phyloP scores from a whole-genome alignment of 176 grass and related monocot species.

The Oryza glaberrima region DNA sequence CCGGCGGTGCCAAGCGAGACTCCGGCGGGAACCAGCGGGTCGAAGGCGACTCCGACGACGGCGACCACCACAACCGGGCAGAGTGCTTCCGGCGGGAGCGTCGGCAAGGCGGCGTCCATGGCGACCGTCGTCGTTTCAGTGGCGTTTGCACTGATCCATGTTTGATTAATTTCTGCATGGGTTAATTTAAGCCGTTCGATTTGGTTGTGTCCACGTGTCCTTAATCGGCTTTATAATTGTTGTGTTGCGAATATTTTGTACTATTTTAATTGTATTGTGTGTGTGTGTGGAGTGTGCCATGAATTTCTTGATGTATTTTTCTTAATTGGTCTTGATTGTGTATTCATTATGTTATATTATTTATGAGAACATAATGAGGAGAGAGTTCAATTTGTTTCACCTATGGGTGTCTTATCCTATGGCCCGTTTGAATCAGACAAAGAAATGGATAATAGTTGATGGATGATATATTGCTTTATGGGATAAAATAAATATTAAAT shows the following conservation, averaged over 20 bases:
- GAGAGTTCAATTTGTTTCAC: neutral
- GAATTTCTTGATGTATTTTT: neutral
- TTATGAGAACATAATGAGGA: neutral
- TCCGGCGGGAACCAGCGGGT: constrained; percentile 48
- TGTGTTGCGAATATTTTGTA: neutral
- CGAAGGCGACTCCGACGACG: constrained; percentile 39
- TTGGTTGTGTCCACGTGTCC: neutral
- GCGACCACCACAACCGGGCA: neutral
- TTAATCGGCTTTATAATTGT: neutral
- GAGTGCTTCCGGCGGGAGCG: neutral
- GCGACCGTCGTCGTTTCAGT: constrained; percentile 30
- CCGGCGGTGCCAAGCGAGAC: constrained; percentile 36
- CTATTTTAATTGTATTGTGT: neutral
- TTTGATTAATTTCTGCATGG: neutral
- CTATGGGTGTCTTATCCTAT: neutral
- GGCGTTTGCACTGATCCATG: constrained; percentile 37
- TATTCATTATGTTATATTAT: neutral
- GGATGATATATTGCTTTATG: too few relatives aligned
- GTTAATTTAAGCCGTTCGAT: neutral
- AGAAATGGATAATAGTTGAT: too few relatives aligned
- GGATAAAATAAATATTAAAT: too few relatives aligned
- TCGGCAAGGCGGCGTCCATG: neutral
- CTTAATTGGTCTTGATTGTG: neutral
- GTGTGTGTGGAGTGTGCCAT: neutral
- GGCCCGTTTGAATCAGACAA: too few relatives aligned